Evolutionary conservation across 2,329 filamentous ascomycete genomes (phyloP), one percentile per base, ranked within the genome.

Genomic region (Pezicula rhizophila): DNA sequence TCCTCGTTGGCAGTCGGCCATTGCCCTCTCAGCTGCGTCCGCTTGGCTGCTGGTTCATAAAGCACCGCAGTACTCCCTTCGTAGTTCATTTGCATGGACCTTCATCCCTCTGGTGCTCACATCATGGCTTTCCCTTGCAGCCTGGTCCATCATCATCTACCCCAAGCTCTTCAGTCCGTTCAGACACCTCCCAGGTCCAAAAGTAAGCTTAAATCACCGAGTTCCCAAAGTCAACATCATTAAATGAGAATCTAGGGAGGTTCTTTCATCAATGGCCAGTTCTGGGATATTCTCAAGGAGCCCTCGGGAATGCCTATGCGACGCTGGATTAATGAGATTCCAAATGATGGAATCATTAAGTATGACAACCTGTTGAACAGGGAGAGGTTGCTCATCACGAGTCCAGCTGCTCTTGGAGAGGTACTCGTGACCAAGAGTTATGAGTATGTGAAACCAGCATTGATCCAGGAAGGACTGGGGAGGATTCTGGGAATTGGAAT

Each of bases 401-500:
- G 70, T 2, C 74, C 84, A 17, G 84, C 84, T 64, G 82, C 77
- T 0, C 69, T 89, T n/a, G 75, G 78, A 4, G 86, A 91, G 64
- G 76, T 89, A 6, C 72, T 90, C 5, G 79, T 81, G 23, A 80
- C 77, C 15, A 84, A 81, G 52, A 80, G 74, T 54, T 89, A 90
- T 63, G 79, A 85, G 35, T 91, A 87, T 56, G 60, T 74, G 39
- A 89, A 89, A 62, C 84, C 85, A 0, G 45, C 58, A 1, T 60
- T 73, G 18, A 57, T 87, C 26, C 70, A 78, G 28, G 67, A 68
- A 38, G 73, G 75, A 1, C 68, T 92, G 4, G 78, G 76, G 1
- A 75, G 79, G 18, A 72, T 90, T 25, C 71, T 92, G 10, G 85
- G 88, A 8, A 69, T 84, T 12, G 87, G 87, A 10, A 70, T 92